Percentiles rank a stretch among this genome's conserved stretches.
phyloP scores from a whole-genome alignment of 345 rosid species.

The Euphorbia tirucalli region DNA sequence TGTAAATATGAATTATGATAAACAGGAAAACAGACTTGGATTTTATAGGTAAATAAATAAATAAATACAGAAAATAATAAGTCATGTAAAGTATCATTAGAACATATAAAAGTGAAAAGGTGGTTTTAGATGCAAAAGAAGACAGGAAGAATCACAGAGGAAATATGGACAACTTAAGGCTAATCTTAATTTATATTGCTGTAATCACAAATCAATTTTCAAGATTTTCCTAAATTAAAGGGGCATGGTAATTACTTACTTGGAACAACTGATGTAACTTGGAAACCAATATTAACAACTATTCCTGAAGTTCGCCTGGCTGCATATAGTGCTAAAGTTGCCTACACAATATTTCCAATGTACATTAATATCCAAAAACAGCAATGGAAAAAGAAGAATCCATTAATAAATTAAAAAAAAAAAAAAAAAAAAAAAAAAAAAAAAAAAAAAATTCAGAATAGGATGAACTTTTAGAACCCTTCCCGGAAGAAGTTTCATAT shows the following conservation, averaged over 20 bases:
- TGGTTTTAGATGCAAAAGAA: neutral
- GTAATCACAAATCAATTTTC: neutral
- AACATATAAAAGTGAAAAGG: neutral
- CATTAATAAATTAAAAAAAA: neutral
- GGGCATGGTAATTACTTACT: constrained; percentile 42
- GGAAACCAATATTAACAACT: constrained; percentile 88
- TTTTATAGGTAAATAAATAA: neutral
- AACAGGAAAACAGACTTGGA: neutral
- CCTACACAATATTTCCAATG: constrained; percentile 44
- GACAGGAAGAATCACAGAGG: constrained; percentile 1
- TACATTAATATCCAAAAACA: neutral
- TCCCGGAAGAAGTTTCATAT: neutral
- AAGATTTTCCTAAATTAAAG: neutral
- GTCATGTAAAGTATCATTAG: neutral
- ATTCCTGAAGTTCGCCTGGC: constrained; percentile 79
- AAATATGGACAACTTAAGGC: neutral
- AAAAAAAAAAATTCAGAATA: constrained; percentile 3
- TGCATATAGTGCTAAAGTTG: constrained; percentile 78
- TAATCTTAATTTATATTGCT: constrained; percentile 2
- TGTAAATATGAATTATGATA: neutral
- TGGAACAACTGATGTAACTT: constrained; percentile 81
- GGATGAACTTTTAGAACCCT: neutral
- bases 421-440: neutral
- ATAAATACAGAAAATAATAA: neutral
- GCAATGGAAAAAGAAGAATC: neutral